Percentiles rank a stretch among this genome's conserved stretches.
These are phyloP conservation scores for Pseudocercospora pini-densiflorae DNA, from an alignment of 2,329 filamentous ascomycete genomes.

Conservation along the genomic window DNA sequence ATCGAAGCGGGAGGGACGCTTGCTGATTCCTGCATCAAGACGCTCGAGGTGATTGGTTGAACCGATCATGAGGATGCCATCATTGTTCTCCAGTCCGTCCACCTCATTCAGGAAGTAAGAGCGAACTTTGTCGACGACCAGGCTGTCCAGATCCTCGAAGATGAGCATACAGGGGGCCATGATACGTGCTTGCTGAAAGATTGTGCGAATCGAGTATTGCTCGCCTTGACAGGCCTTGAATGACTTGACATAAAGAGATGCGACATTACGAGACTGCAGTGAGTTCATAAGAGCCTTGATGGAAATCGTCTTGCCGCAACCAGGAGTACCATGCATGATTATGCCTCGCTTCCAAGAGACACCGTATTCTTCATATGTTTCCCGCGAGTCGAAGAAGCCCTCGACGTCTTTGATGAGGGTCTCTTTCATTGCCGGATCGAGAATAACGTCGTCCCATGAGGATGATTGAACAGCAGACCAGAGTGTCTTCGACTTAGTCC, in stretches of 20 bases:
- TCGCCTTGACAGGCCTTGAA: constrained; percentile 40
- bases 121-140: constrained; percentile 63
- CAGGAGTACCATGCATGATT: constrained; percentile 44
- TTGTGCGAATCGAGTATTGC: constrained; percentile 53
- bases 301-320: constrained; percentile 53
- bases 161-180: constrained; percentile 71
- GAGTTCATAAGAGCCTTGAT: constrained; percentile 48
- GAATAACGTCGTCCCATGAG: constrained; percentile 52
- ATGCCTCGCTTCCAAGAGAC: constrained; percentile 57
- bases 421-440: constrained; percentile 50
- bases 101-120: constrained; percentile 74
- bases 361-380: constrained; percentile 49
- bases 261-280: constrained; percentile 44
- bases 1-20: constrained; percentile 69
- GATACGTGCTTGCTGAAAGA: constrained; percentile 64
- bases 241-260: constrained; percentile 49
- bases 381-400: constrained; percentile 46
- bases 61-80: constrained; percentile 67
- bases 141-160: constrained; percentile 72
- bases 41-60: constrained; percentile 58
- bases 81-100: constrained; percentile 70
- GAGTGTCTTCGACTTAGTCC: constrained; percentile 45
- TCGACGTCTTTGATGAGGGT: constrained; percentile 44
- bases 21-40: constrained; percentile 66
- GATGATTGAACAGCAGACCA: constrained; percentile 47